Evolutionary conservation across 805 yeast species (phyloP).

Genomic region (Isabelozyma pseudorhagii): DNA sequence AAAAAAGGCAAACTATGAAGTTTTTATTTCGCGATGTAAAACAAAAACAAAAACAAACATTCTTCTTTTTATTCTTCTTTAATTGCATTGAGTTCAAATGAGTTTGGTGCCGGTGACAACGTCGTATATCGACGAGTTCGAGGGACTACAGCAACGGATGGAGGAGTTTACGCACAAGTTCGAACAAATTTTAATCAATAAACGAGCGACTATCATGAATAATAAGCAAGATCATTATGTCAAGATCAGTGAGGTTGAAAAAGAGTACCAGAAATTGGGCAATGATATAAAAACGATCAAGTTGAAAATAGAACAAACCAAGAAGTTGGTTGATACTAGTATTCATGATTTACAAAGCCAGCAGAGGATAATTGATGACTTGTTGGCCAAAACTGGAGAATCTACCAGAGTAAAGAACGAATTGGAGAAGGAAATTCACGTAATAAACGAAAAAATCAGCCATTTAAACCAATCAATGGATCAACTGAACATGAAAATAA

Average conservation of each 20-base stretch:
- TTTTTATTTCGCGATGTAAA: background rate
- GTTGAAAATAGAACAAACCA: conserved; percentile 22
- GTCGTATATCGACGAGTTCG: conserved; percentile 27
- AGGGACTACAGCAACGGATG: conserved; percentile 33
- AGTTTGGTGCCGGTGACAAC: background rate
- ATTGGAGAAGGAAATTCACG: conserved; percentile 23
- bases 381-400: conserved; percentile 30
- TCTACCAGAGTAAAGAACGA: conserved; percentile 24
- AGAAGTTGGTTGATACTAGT: conserved; percentile 21
- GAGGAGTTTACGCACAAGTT: conserved; percentile 31
- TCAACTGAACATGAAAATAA: conserved; percentile 30
- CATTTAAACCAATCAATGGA: conserved; percentile 14
- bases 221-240: conserved; percentile 31
- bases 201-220: conserved; percentile 28
- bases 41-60: background rate
- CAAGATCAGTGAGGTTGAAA: conserved; percentile 26
- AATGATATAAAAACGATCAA: conserved; percentile 26
- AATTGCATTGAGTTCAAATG: background rate
- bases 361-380: conserved; percentile 31
- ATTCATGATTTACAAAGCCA: conserved; percentile 24
- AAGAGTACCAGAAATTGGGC: conserved; percentile 8
- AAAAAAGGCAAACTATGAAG: background rate
- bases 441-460: conserved; percentile 9
- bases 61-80: background rate
- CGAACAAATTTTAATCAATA: conserved; percentile 29